These are phyloP conservation scores for Haematococcus lacustris DNA, from an alignment of 139 green algal species.

Conservation along the genomic window DNA sequence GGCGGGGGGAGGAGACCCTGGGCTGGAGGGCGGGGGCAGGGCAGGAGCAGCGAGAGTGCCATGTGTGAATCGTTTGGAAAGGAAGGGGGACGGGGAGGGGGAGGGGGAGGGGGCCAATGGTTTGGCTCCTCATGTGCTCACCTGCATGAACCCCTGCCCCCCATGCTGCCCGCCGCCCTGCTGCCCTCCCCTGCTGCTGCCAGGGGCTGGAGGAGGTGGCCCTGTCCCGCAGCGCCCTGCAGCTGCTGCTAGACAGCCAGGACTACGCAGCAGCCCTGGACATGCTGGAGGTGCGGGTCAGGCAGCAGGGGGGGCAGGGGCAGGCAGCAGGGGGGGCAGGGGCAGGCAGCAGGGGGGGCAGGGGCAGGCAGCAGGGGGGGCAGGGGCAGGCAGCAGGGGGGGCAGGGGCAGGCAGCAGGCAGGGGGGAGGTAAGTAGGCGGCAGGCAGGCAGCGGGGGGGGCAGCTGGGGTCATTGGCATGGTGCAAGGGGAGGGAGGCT, in stretches of 20 bases:
- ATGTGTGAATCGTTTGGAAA: slow-evolving; percentile 7
- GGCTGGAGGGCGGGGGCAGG: slow-evolving; percentile 45
- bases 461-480: no score
- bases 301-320: no score
- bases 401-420: no score
- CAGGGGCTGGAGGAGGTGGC: slow-evolving; percentile 56
- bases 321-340: no score
- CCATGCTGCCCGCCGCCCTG: background rate
- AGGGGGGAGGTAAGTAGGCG: no score
- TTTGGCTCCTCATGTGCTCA: background rate
- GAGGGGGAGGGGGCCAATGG: background rate
- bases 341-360: no score
- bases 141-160: background rate
- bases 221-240: slow-evolving; percentile 50
- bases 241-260: slow-evolving; percentile 54
- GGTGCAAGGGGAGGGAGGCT: no score
- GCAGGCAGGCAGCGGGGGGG: no score
- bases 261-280: slow-evolving; percentile 74
- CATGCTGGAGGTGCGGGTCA: slow-evolving; percentile 51
- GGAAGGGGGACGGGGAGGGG: background rate
- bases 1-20: slow-evolving; percentile 33
- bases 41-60: slow-evolving; percentile 47
- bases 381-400: no score
- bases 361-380: no score
- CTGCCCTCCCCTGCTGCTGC: background rate